Base-by-base conservation (phyloP, 805 yeast species). In the Cyberlindnera nakhonratchasimensis region DNA sequence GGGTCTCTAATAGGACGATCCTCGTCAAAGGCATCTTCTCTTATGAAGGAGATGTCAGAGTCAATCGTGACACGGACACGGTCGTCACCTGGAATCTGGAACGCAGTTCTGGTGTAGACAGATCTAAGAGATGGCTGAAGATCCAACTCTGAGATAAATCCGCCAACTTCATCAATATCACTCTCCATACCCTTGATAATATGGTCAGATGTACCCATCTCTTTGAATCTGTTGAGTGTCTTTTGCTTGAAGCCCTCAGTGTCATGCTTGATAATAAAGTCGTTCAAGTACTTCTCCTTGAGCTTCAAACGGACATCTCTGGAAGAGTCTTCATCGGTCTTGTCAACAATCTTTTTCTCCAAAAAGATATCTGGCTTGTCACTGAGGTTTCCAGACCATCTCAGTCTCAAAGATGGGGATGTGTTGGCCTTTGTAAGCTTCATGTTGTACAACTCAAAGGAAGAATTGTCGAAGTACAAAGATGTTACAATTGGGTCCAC, bases 31-130 rank as follows among this genome's bases (percentile, higher is more conserved):
- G 91, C 66, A 62, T 91, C 98, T 62, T 91, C 99, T 55, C 98
- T 79, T 47, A 91, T 82, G 59, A 86, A 90, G 39, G 82, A 59
- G 43, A 93, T 79, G 61, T 93, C 93, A 13, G 95, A 83, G 65
- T 91, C 98, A 50, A 91, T 86, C 33, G 86, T 82, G 47, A 93
- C 81, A 61, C 98, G 80, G 29, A 90, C 83, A 58, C 91, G 78
- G 62, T 90, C 95, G 62, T 93, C 98, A 45, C 97, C 97, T 3
- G 99, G 99, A 55, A 91, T 91, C 71, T 91, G 97, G 71, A 93
- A 91, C 3, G 98, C 98, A 6, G 96, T 86, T 64, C 98, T 77
- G 31, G 88, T 86, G 67, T 86, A 88, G 28, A 82, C 77, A 10
- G 96, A 77, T 67, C 98, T 80, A 61, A 93, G 66, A 29, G 86